Evolutionary conservation across 306 rosid genomes (phyloP), one percentile per base, ranked within the genome.

Genomic region (Prunus padus): DNA sequence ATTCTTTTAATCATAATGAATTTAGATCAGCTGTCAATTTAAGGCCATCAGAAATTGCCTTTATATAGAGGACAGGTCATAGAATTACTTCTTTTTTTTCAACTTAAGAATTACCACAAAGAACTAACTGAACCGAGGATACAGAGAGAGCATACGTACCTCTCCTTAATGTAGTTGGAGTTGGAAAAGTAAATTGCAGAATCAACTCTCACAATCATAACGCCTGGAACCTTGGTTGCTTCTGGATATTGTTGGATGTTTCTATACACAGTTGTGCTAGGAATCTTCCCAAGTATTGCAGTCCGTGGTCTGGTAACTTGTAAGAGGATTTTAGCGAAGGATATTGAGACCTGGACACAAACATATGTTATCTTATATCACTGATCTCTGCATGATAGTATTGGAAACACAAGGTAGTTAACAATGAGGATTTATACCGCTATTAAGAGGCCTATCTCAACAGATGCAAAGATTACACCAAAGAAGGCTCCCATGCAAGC

Each of bases 401-500:
- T 26, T 73, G 65, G 46, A 77, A 37, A 69, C 26, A 55, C 68
- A 68, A 65, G 77, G 82, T 49, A 44, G 60, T 76, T 79, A 20
- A 60, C 52, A 33, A 78, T 23, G 13, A 73, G 20, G 51, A 72
- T 72, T 73, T 82, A 76, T 88, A 95, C 97, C 18, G 99, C 97
- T 59, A 95, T 90, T 79, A 95, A 80, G 80, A 92, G 97, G 73
- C 99, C 98, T 4, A 77, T 92, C 88, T 95, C 98, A 44, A 92
- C 97, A 1, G 91, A 81, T 33, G 1, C 31, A 77, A 95, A 95
- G 69, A 92, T 85, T 63, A 95, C 99, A 14, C 99, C 99, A 51
- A 95, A 87, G 87, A 92, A 92, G 55, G 99, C 97, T 86, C 99
- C 99, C 88, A 95, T 82, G 87, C 97, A 95, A 60, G 97, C 99